Conservation (phyloP, 768 basidiomycete species). For the Cystoderma amianthinum region DNA sequence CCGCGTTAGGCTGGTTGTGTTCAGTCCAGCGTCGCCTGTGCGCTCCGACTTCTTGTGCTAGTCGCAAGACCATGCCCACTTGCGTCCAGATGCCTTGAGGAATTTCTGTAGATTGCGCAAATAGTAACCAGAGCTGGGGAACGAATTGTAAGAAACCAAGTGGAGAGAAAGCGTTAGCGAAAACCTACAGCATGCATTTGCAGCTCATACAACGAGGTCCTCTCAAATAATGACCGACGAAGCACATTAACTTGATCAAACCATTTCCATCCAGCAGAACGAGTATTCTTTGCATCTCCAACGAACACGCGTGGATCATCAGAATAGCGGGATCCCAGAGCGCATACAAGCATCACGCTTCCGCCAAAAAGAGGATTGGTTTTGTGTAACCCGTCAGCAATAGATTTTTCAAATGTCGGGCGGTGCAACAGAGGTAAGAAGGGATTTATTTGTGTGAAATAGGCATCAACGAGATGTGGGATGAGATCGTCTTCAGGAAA, state of each 20-base stretch:
- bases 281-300: constrained; percentile 31
- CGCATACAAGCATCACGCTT: constrained; percentile 56
- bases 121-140: constrained; percentile 39
- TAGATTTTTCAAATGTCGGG: constrained; percentile 52
- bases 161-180: not conserved
- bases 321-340: constrained; percentile 52
- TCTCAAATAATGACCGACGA: constrained; percentile 48
- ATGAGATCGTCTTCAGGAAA: constrained; percentile 54
- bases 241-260: constrained; percentile 60
- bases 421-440: constrained; percentile 67
- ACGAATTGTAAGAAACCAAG: constrained; percentile 2
- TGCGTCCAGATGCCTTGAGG: constrained; percentile 58
- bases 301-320: constrained; percentile 57
- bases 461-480: constrained; percentile 48
- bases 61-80: constrained; percentile 60
- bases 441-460: constrained; percentile 51
- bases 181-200: constrained; percentile 57
- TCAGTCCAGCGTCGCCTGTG: constrained; percentile 35
- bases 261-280: constrained; percentile 58
- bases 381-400: constrained; percentile 44
- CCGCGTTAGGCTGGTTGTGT: constrained; percentile 25
- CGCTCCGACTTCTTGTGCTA: constrained; percentile 70
- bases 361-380: constrained; percentile 42
- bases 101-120: constrained; percentile 37
- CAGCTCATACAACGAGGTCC: constrained; percentile 63